Evolutionary conservation across 805 yeast genomes (phyloP), one percentile per base, ranked within the genome.

Genomic region (Saccharomycopsis lassenensis): DNA sequence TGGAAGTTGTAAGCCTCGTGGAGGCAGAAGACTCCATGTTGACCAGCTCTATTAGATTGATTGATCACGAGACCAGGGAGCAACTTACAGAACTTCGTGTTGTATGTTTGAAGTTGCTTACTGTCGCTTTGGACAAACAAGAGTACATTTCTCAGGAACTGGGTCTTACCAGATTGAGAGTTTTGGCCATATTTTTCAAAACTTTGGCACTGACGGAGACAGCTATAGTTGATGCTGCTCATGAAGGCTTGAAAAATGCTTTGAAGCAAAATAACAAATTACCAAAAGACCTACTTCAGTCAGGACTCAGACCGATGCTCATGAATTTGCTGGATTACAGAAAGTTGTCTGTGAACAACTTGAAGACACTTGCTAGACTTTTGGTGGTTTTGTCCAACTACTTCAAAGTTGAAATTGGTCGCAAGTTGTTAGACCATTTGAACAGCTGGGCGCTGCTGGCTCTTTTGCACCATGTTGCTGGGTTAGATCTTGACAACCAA

Each of bases 11-110:
- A 38, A 95, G 95, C 0, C 61, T 91, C 33, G 96, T 91, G 5
- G 98, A 91, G 59, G 97, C 98, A 0, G 98, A 91, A 40, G 99
- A 91, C 55, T 96, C 89, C 49, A 83, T 95, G 2, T 63, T 93
- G 44, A 85, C 95, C 0, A 83, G 86, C 44, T 82, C 85, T 0
- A 93, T 83, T 49, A 69, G 91, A 24, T 74, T 85, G 1, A 71
- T 82, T 31, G 98, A 91, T 51, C 77, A 86, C 51, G 69, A 85
- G 39, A 87, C 95, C 0, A 69, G 94, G 0, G 89, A 84, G 51
- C 96, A 89, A 49, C 64, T 93, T 36, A 77, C 86, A 3, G 85
- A 83, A 46, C 58, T 93, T 28, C 67, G 98, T 37, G 91, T 91
- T 20, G 94, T 85, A 3, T 91, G 98, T 52, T 84, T 91, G 40